These are phyloP conservation scores for Paxillus involutus DNA, from an alignment of 768 basidiomycete genomes.

Conservation along the genomic window DNA sequence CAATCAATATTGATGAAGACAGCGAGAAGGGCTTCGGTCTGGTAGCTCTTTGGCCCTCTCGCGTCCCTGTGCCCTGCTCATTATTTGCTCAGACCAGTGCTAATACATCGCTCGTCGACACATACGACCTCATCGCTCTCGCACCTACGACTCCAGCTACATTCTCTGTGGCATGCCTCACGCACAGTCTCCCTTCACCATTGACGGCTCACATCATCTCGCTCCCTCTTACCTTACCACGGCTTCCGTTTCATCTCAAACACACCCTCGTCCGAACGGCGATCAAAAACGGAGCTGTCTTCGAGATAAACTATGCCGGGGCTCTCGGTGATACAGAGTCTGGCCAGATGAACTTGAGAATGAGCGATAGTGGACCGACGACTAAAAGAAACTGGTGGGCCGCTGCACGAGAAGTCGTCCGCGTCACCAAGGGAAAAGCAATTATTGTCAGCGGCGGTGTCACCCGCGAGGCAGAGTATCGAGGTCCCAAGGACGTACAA, in stretches of 20 bases:
- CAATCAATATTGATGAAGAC: constrained; percentile 78
- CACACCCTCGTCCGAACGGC: constrained; percentile 82
- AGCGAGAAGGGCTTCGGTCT: constrained; percentile 87
- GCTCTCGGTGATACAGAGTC: constrained; percentile 63
- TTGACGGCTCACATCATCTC: constrained; percentile 81
- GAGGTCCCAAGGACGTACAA: constrained; percentile 70
- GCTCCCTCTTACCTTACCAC: constrained; percentile 73
- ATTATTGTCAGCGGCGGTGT: constrained; percentile 73
- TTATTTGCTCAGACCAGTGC: constrained; percentile 55
- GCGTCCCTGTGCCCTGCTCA: not conserved
- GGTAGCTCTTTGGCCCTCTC: constrained; percentile 39
- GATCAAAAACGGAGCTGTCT: constrained; percentile 77
- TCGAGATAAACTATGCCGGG: constrained; percentile 79
- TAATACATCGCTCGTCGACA: constrained; percentile 57
- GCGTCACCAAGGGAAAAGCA: constrained; percentile 80
- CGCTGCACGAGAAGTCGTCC: constrained; percentile 67
- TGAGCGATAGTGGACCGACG: constrained; percentile 49
- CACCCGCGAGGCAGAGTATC: constrained; percentile 55
- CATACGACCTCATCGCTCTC: constrained; percentile 79
- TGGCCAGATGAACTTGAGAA: constrained; percentile 44
- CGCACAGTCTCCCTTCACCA: constrained; percentile 72
- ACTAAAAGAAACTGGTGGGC: constrained; percentile 88
- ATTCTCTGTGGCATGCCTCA: constrained; percentile 79
- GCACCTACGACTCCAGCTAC: constrained; percentile 69
- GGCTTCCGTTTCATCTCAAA: constrained; percentile 79